phyloP scores from a whole-genome alignment of 2,329 filamentous ascomycete species.

The Madurella fahalii region DNA sequence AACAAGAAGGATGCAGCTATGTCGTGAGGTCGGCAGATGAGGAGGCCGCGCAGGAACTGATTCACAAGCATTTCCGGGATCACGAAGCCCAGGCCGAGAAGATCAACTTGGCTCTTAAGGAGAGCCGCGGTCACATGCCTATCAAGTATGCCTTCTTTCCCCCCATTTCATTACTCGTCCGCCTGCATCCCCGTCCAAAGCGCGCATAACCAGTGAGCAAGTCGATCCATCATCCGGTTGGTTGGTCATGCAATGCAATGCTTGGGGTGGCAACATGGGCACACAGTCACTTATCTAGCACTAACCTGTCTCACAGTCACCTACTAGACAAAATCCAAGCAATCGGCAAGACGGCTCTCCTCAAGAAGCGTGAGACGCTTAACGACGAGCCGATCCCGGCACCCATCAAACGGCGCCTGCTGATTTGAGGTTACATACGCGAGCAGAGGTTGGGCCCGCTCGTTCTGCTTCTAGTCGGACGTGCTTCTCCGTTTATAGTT shows the following conservation, averaged over 20 bases:
- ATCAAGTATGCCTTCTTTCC: conserved; percentile 47
- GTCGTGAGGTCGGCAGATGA: conserved; percentile 60
- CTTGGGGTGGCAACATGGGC: conserved; percentile 19
- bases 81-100: conserved; percentile 55
- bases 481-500: background rate
- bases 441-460: background rate
- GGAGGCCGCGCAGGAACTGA: conserved; percentile 50
- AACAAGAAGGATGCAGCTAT: conserved; percentile 59
- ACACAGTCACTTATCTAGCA: conserved; percentile 26
- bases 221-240: conserved; percentile 21
- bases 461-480: background rate
- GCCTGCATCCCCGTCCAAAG: background rate
- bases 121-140: conserved; percentile 53
- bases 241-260: too few species aligned
- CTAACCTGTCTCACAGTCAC: conserved; percentile 41
- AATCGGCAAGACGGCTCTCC: conserved; percentile 38
- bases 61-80: conserved; percentile 56
- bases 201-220: conserved; percentile 1
- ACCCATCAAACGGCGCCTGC: conserved; percentile 45
- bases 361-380: conserved; percentile 30
- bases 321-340: conserved; percentile 53
- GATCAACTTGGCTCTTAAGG: conserved; percentile 51
- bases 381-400: conserved; percentile 36
- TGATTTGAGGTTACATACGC: conserved; percentile 29
- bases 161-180: conserved; percentile 6